Evolutionary conservation across 2,329 filamentous ascomycete species (phyloP), one percentile per base, ranked within the genome.

Genomic region (Exophiala phaeomuriformis): DNA sequence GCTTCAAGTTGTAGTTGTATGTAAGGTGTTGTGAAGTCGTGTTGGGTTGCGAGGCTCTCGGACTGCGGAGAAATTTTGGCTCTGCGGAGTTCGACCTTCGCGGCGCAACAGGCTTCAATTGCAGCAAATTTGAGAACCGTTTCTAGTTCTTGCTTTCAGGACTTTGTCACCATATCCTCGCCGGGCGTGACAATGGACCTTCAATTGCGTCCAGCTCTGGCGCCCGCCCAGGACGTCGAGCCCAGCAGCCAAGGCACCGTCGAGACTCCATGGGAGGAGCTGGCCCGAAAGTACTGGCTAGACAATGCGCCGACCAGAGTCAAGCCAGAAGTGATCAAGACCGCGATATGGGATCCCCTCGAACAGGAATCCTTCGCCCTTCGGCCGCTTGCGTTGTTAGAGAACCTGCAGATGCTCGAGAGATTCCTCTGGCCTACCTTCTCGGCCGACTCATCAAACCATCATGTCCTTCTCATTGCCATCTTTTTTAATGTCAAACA

Each of bases 401-500:
- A 98, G 71, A 91, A 90, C 63, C 72, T 97, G 63, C 93, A 96
- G 73, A 83, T 90, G 40, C 72, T 98, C 55, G 93, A 98, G 69
- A 86, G 80, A 84, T 97, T 95, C 67, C 78, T 98, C 30, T 98
- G 93, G 93, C 93, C 93, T 43, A 88, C 86, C 48, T 98, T 94
- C 68, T 83, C 80, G 8, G 88, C 95, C 60, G 84, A 93, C 64
- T 83, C 89, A 3, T 95, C 91, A 32, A 94, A 98, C 68, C 85
- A 90, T 65, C 91, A 98, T 68, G 85, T 96, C 50, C 76, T 97
- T 33, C 77, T 98, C 58, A 83, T 97, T 65, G 86, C 86, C 10
- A 71, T 96, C 58, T 84, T 98, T 64, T 80, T 87, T 59, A 95
- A 91, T 68, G 84, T 90, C 55, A 97, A 96, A 75, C 82, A 85